A percentile compares a stretch with the other conserved stretches of the same genome.
These are phyloP conservation scores for Lepidium africanum DNA, from an alignment of 345 rosid species.

Conservation along the genomic window DNA sequence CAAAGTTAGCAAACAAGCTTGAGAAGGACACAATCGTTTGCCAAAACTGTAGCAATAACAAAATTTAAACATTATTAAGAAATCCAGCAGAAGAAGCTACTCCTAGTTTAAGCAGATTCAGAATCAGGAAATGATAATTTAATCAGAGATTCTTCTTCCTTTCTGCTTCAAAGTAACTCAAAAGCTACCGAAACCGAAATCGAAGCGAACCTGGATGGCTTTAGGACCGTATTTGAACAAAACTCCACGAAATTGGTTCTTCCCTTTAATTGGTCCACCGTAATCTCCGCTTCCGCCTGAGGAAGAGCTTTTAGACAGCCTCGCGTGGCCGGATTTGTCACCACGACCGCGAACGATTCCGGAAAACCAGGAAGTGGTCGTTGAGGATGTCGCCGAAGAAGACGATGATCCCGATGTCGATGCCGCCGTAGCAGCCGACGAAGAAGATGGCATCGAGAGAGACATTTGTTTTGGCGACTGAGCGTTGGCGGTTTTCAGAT, in stretches of 20 bases:
- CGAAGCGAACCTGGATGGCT: conserved; percentile 55
- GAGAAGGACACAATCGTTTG: conserved; percentile 14
- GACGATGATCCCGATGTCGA: conserved; percentile 23
- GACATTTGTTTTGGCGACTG: conserved; percentile 19
- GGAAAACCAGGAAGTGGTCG: conserved; percentile 57
- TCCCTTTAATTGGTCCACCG: conserved; percentile 63
- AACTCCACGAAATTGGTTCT: conserved; percentile 87
- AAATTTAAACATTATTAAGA: neutral
- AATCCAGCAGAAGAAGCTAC: neutral
- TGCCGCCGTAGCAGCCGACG: conserved; percentile 1
- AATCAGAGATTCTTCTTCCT: too few relatives aligned
- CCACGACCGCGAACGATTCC: conserved; percentile 68
- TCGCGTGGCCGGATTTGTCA: conserved; percentile 32
- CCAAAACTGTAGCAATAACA: neutral
- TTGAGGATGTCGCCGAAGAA: conserved; percentile 10
- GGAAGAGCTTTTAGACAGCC: conserved; percentile 32
- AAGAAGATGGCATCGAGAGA: conserved; percentile 28
- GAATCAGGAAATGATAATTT: neutral
- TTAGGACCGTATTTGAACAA: conserved; percentile 91
- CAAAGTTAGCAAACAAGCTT: neutral
- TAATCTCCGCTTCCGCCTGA: conserved; percentile 27
- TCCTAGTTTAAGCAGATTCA: neutral
- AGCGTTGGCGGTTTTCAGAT: conserved; percentile 18
- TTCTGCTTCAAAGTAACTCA: conserved; percentile 7
- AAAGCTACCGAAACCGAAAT: conserved; percentile 8